Evolutionary conservation across 2,329 filamentous ascomycete genomes (phyloP).

Genomic region (Fusarium sacchari): DNA sequence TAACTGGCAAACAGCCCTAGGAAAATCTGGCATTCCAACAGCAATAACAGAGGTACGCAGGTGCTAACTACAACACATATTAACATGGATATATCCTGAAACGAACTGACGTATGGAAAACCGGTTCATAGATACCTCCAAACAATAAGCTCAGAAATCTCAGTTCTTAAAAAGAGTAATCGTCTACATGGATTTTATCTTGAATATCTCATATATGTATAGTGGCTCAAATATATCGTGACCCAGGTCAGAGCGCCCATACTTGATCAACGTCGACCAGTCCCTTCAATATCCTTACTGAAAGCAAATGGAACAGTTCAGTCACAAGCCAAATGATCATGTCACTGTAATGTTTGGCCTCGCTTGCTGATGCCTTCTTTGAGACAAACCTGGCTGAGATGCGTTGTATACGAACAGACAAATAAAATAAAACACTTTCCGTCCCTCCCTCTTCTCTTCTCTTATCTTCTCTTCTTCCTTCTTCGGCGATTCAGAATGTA

Average conservation of each 20-base stretch:
- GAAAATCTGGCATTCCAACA: not conserved
- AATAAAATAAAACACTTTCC: slow-evolving; percentile 34
- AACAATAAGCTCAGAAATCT: not conserved
- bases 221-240: slow-evolving; percentile 15
- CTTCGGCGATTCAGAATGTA: slow-evolving; percentile 19
- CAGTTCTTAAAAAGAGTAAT: not conserved
- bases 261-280: not conserved
- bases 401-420: slow-evolving; percentile 42
- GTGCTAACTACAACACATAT: not conserved
- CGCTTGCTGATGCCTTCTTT: slow-evolving; percentile 39
- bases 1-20: not conserved
- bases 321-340: slow-evolving; percentile 12
- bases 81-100: not conserved
- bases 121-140: not conserved
- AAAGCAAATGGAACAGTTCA: slow-evolving; percentile 19
- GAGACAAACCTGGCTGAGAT: slow-evolving; percentile 41
- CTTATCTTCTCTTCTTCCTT: slow-evolving; percentile 3
- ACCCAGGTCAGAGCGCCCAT: not conserved
- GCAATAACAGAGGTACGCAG: not conserved
- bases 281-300: not conserved
- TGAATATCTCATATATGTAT: slow-evolving; percentile 1
- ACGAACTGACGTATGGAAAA: not conserved
- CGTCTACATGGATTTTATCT: slow-evolving; percentile 19
- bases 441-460: not conserved
- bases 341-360: slow-evolving; percentile 33